Evolutionary conservation across 2,329 filamentous ascomycete genomes (phyloP), one percentile per base, ranked within the genome.

Genomic region (Diaporthe sp.): DNA sequence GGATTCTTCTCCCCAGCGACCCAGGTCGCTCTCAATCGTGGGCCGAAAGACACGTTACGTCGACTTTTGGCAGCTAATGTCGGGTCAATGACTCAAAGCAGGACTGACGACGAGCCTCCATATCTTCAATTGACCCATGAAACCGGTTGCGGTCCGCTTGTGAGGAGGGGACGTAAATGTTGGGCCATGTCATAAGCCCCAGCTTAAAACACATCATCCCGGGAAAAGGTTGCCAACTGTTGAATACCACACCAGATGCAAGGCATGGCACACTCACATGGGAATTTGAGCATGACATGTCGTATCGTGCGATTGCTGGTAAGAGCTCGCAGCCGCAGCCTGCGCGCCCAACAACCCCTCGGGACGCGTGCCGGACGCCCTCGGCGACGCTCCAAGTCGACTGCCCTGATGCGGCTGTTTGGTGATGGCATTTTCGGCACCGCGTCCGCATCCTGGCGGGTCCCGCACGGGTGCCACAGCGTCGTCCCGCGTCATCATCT

Each of bases 1-100:
- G 47, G 32, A 68, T 22, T 50, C 47, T 47, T 30, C 25, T 44
- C 27, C 25, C 37, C 58, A 63, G 53, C 13, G n/a, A 17, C 13
- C 58, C 39, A 63, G 44, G 30, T 25, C 44, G 30, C 35, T 17
- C 50, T 66, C 6, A 35, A 39, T 37, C 61, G 61, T 51, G 56
- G n/a, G 44, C 35, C 50, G 56, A 30, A 44, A 61, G 56, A 71
- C 56, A 71, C 70, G 70, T 71, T 71, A 71, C 56, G 50, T 71
- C 42, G 63, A 13, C 12, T 10, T 37, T 19, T 35, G 47, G 63
- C n/a, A 53, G 10, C n/a, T 39, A n/a, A 17, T 53, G 47, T 53
- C 32, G 44, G 32, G 19, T 53, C 63, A 68, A 68, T 53, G 63
- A 68, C 63, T 68, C 63, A 30, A 53, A 53, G n/a, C 44, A 39